Base-by-base conservation (phyloP, 139 green algal species). In the Yamagishiella unicocca region DNA sequence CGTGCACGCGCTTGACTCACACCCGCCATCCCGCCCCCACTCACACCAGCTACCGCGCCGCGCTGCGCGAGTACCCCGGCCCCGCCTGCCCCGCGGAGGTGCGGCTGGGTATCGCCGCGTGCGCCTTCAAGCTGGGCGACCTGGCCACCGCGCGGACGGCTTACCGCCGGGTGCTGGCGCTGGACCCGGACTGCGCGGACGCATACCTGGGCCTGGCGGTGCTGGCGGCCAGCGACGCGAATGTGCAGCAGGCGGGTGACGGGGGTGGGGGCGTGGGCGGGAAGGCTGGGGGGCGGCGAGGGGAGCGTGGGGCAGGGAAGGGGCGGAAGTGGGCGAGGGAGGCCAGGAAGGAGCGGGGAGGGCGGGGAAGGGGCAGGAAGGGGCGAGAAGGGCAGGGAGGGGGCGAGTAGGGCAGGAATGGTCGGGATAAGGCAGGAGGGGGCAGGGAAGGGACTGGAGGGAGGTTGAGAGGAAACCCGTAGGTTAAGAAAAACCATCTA, bases 31-130 rank as follows among this genome's bases (percentile, higher is more conserved):
- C n/a, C n/a, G n/a, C n/a, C 38, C 68, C 6, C 68, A 1, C 4
- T 27, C 35, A 73, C 58, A 33, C n/a, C 90, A 97, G 95, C 46
- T 98, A 97, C 89, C 76, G 90, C 3, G 67, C 89, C 10, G 95
- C 93, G 22, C 88, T 99, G 58, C 82, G 76, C 7, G 40, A 89
- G 33, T 90, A 96, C 89, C 96, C 96, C 19, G 82, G 68, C 89
- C 94, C 96, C 9, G 74, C 43, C 6, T 94, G 89, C 67, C 96
- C 96, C 0, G 80, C 96, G 0, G 94, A 97, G 73, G 94, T 99
- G 43, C 94, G 96, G 21, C 90, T 98, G 79, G 96, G 96, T 89
- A 95, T 99, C 22, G 96, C 90, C 1, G 93, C 92, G 0, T 98
- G 95, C 89, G 89, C 91, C 67, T 95, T 96, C 62, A 84, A 87